phyloP scores from a whole-genome alignment of 805 yeast species.

The Kurtzmaniella fragi region DNA sequence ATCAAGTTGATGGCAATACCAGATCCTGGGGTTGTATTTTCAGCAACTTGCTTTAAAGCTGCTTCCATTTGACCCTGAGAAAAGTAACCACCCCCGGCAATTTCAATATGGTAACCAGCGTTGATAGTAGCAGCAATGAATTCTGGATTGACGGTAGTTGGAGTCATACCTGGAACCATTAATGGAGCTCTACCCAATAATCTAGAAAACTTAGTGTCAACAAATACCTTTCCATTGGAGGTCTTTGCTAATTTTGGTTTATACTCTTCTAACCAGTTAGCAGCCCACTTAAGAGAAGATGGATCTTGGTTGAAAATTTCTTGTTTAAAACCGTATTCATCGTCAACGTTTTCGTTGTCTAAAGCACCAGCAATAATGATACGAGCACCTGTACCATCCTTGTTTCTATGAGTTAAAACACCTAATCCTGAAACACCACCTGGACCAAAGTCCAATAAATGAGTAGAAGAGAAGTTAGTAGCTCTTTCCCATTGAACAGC shows the following conservation, averaged over 20 bases:
- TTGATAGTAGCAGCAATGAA: conserved; percentile 91
- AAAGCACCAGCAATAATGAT: conserved; percentile 90
- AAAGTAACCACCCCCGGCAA: conserved; percentile 99
- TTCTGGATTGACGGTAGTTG: conserved; percentile 91
- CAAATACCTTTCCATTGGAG: conserved; percentile 66
- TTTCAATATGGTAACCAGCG: conserved; percentile 95
- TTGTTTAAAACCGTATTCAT: conserved; percentile 93
- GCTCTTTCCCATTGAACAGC: conserved; percentile 96
- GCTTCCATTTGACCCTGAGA: conserved; percentile 60
- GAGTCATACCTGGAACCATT: conserved; percentile 99
- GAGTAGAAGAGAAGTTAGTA: conserved; percentile 76
- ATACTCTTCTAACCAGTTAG: conserved; percentile 86
- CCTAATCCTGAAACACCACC: conserved; percentile 98
- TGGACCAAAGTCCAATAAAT: conserved; percentile 95
- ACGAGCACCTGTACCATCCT: conserved; percentile 98
- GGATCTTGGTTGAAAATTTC: conserved; percentile 77
- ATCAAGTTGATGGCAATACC: conserved; percentile 90
- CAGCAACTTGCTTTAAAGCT: conserved; percentile 73
- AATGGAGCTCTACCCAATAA: conserved; percentile 92
- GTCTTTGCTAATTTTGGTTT: conserved; percentile 83
- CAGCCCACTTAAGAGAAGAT: conserved; percentile 69
- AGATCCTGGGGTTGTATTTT: conserved; percentile 68
- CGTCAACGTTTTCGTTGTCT: conserved; percentile 57
- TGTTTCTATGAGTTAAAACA: conserved; percentile 91
- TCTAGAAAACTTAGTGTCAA: conserved; percentile 91